A percentile compares a stretch with the other conserved stretches of the same genome.
These are phyloP conservation scores for Aspergillus glaucus DNA, from an alignment of 2,329 filamentous ascomycete species.

Conservation along the genomic window DNA sequence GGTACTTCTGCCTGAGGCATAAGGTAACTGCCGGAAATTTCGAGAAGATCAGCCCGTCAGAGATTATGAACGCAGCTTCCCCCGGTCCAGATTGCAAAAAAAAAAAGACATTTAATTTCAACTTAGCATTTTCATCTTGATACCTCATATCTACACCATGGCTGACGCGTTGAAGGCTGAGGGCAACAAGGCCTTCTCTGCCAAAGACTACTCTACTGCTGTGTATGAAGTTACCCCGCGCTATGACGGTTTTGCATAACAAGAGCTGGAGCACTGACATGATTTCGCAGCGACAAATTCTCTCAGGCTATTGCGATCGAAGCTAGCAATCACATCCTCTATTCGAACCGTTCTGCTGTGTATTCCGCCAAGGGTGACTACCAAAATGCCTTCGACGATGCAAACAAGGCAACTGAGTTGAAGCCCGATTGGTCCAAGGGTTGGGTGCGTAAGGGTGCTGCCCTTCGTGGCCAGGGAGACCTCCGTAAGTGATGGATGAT, in stretches of 20 bases:
- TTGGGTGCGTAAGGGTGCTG: constrained; percentile 87
- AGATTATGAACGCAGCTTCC: constrained; percentile 16
- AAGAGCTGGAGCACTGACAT: neutral
- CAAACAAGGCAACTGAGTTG: constrained; percentile 84
- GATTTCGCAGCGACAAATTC: constrained; percentile 72
- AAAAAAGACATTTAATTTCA: too few relatives aligned
- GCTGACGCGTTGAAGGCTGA: constrained; percentile 86
- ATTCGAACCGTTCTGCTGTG: constrained; percentile 87
- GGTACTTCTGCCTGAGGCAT: constrained; percentile 18
- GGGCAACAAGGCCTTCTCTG: constrained; percentile 97
- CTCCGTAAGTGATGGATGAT: constrained; percentile 48
- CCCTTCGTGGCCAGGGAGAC: constrained; percentile 80
- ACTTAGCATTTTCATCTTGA: too few relatives aligned
- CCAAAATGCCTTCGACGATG: constrained; percentile 77
- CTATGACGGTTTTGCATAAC: constrained; percentile 9
- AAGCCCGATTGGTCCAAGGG: constrained; percentile 99
- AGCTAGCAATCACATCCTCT: constrained; percentile 88
- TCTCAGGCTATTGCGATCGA: constrained; percentile 86
- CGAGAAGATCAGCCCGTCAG: constrained; percentile 33
- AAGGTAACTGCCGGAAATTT: constrained; percentile 34
- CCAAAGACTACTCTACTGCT: constrained; percentile 93
- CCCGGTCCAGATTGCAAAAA: neutral
- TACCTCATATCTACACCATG: constrained; percentile 40
- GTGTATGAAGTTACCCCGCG: constrained; percentile 59
- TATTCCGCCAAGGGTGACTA: constrained; percentile 88